Evolutionary conservation across 495 filamentous ascomycete species (phyloP).

Genomic region (Cetradonia linearis): DNA sequence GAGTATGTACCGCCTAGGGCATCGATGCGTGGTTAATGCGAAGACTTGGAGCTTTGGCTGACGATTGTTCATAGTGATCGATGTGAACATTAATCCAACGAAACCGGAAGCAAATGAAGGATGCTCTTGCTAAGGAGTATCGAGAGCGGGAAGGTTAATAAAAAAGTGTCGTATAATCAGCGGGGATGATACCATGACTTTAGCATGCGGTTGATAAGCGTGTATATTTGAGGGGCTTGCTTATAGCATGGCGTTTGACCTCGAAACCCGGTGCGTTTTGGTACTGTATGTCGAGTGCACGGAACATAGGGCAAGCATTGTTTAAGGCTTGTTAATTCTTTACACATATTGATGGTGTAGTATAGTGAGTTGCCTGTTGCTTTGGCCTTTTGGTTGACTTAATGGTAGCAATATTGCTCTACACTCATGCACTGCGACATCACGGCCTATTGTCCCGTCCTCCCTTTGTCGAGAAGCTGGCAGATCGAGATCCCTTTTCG

Average conservation of each 20-base stretch:
- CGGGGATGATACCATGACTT: slow-evolving; percentile 8
- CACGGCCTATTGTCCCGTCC: too few species aligned
- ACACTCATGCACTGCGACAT: too few species aligned
- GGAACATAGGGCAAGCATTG: slow-evolving; percentile 2
- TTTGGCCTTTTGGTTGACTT: neutral
- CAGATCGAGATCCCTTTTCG: too few species aligned
- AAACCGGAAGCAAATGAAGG: slow-evolving; percentile 63
- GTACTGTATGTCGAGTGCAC: neutral
- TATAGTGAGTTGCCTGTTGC: neutral
- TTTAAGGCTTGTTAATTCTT: neutral
- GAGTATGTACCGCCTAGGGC: slow-evolving; percentile 35
- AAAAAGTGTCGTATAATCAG: slow-evolving; percentile 6
- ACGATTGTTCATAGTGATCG: slow-evolving; percentile 57
- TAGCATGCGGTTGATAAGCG: neutral
- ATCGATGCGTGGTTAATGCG: neutral
- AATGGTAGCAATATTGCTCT: too few species aligned
- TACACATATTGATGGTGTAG: neutral
- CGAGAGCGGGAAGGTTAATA: neutral
- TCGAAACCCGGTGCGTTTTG: neutral
- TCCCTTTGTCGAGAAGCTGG: too few species aligned
- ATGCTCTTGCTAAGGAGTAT: slow-evolving; percentile 56
- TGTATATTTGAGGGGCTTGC: neutral
- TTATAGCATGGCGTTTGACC: slow-evolving; percentile 14
- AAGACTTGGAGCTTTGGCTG: neutral
- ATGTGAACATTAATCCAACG: slow-evolving; percentile 79